These are phyloP conservation scores for Aspergillus transmontanensis DNA, from an alignment of 2,329 filamentous ascomycete genomes.

Conservation along the genomic window DNA sequence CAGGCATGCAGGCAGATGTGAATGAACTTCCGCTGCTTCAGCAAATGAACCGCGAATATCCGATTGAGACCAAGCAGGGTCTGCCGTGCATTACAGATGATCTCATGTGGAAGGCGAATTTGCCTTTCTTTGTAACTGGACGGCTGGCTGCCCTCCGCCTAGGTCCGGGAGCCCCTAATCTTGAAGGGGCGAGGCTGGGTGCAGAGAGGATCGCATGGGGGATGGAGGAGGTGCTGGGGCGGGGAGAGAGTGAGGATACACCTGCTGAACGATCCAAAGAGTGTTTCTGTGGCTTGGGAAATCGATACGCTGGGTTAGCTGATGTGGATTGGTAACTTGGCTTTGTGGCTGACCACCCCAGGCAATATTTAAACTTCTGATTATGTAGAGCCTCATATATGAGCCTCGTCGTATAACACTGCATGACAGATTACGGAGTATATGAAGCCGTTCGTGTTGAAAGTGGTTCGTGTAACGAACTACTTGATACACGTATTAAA, in stretches of 20 bases:
- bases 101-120: constrained; percentile 71
- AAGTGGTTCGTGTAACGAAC: background rate
- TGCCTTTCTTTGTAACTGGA: constrained; percentile 73
- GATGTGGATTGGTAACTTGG: constrained; percentile 17
- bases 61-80: constrained; percentile 64
- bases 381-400: background rate
- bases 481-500: background rate
- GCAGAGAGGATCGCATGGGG: constrained; percentile 75
- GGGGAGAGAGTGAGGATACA: constrained; percentile 18
- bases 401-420: background rate
- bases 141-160: constrained; percentile 68
- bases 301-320: constrained; percentile 38
- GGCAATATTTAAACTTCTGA: background rate
- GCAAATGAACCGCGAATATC: constrained; percentile 60
- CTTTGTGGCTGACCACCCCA: constrained; percentile 2
- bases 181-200: constrained; percentile 72
- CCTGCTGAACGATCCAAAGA: constrained; percentile 31
- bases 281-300: constrained; percentile 45
- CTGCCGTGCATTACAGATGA: constrained; percentile 75
- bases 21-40: constrained; percentile 62
- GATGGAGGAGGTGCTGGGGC: constrained; percentile 60
- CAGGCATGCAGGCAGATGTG: constrained; percentile 69
- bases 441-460: background rate
- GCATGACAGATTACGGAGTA: background rate
- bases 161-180: constrained; percentile 72